Percentiles rank a stretch among this genome's conserved stretches.
phyloP scores from a whole-genome alignment of 2,329 filamentous ascomycete species.

The Aureobasidium sp. region DNA sequence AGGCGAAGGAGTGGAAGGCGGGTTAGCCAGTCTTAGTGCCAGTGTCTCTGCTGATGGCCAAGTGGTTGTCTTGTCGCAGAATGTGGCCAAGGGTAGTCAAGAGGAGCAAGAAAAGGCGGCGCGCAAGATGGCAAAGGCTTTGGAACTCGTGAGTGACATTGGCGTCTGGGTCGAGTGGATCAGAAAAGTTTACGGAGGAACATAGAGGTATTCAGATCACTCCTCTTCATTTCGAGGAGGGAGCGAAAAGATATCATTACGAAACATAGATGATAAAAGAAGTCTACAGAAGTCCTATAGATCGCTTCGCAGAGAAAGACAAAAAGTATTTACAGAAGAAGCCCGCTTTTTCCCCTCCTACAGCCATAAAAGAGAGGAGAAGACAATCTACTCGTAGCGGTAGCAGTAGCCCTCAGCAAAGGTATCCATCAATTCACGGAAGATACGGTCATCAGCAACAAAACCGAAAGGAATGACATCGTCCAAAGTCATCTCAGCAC shows the following conservation, averaged over 20 bases:
- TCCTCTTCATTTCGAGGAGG: neutral
- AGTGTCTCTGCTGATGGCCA: constrained; percentile 53
- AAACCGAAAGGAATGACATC: constrained; percentile 30
- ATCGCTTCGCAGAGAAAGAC: too few relatives aligned
- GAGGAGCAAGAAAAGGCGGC: constrained; percentile 16
- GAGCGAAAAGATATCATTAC: neutral
- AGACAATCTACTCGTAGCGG: constrained; percentile 19
- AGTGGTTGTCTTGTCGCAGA: constrained; percentile 51
- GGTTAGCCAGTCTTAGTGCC: constrained; percentile 46
- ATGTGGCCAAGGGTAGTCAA: constrained; percentile 13
- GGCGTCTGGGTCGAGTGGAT: constrained; percentile 46
- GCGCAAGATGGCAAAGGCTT: constrained; percentile 32
- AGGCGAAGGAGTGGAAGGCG: constrained; percentile 12
- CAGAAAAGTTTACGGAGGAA: constrained; percentile 12
- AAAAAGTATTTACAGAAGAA: neutral
- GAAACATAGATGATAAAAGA: neutral
- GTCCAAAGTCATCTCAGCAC: constrained; percentile 37
- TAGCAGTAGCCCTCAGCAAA: constrained; percentile 25
- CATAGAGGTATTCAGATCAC: neutral
- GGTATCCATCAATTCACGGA: constrained; percentile 24
- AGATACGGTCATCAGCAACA: constrained; percentile 18
- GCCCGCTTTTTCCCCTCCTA: neutral
- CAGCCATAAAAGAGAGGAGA: neutral
- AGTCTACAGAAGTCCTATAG: neutral
- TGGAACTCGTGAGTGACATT: constrained; percentile 41